Evolutionary conservation across 441 rosid species (phyloP), one percentile per base, ranked within the genome.

Genomic region (Pelargonium fulgidum): DNA sequence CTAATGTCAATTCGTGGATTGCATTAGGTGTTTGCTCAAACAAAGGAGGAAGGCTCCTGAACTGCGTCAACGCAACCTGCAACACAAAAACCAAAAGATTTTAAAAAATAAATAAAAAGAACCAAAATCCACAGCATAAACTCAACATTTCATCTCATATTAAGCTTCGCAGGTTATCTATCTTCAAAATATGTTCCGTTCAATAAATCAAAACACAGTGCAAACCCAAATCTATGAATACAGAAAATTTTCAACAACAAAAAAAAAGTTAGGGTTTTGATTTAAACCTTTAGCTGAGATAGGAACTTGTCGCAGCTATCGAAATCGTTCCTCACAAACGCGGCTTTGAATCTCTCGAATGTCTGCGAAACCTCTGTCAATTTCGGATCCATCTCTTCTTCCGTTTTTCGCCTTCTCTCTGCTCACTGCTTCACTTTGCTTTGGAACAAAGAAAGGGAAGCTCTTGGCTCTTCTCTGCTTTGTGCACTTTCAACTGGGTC

Each of bases 21-120:
- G 96, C 88, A 65, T 83, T 78, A 11, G 93, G 91, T 0, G 96
- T 86, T 64, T 70, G 78, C 77, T 91, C 90, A 62, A 91, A 91
- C 85, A 93, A 81, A 0, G 99, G 96, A 3, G 99, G 96, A 65
- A 93, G 86, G 80, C 97, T 90, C 41, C 73, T 78, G 78, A 89
- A 91, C n/a, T 81, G 87, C 1, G 96, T 93, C 62, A 93, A 81
- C 82, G 84, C 67, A 64, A 91, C 97, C 97, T 91, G 77, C 68
- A 80, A 59, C 13, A 65, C 19, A 36, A 54, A 68, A 19, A 61
- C 75, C 59, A 48, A 66, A 54, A 50, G 3, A 29, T 29, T 29
- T 3, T n/a, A n/a, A n/a, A n/a, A 29, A 29, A 29, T 29, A 33
- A 33, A 33, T 0, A 4, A 33, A 24, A 24, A 8, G 16, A 16